Evolutionary conservation across 441 rosid genomes (phyloP).

Genomic region (Pelargonium citronellum): DNA sequence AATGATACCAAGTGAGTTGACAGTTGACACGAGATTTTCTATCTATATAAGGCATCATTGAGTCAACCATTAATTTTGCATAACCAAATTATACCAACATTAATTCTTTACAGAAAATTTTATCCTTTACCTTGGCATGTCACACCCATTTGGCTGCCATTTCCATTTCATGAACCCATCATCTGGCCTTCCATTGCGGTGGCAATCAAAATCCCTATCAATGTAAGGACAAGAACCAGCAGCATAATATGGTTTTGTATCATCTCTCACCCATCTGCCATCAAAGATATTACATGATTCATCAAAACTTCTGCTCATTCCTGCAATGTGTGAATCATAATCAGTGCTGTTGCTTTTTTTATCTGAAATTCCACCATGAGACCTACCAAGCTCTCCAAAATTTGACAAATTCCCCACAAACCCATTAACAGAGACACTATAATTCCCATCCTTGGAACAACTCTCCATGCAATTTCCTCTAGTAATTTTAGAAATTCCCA

Average conservation of each 20-base stretch:
- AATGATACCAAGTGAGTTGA: background rate
- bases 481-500: conserved; percentile 17
- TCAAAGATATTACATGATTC: conserved; percentile 48
- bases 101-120: background rate
- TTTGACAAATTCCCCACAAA: conserved; percentile 16
- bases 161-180: conserved; percentile 47
- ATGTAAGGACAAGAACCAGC: conserved; percentile 53
- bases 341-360: conserved; percentile 8
- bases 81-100: background rate
- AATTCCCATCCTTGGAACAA: conserved; percentile 11
- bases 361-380: conserved; percentile 8
- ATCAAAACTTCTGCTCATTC: conserved; percentile 15
- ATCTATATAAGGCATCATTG: background rate
- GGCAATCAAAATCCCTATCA: conserved; percentile 57
- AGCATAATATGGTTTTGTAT: conserved; percentile 48
- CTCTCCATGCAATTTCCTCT: conserved; percentile 19
- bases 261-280: conserved; percentile 56
- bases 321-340: background rate
- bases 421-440: conserved; percentile 1
- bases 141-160: conserved; percentile 60
- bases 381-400: conserved; percentile 14
- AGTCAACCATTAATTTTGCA: background rate
- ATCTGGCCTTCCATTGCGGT: conserved; percentile 51
- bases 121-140: conserved; percentile 40
- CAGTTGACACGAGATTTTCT: background rate